Conservation (phyloP, 768 basidiomycete genomes). For the Boletus bicolor region DNA sequence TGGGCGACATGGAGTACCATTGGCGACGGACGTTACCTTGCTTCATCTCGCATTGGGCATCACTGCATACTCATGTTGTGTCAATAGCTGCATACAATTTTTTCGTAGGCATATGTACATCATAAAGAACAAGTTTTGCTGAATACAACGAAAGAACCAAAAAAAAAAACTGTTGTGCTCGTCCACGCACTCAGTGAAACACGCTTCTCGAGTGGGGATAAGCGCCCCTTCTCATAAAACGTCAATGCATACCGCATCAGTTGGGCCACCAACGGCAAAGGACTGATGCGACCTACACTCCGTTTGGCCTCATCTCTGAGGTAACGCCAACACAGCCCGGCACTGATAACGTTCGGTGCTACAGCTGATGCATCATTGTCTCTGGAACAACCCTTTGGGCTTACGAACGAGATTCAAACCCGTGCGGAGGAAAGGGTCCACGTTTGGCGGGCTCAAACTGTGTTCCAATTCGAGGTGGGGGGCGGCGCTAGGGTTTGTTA, state of each 20-base stretch:
- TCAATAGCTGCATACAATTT: constrained; percentile 35
- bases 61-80: constrained; percentile 36
- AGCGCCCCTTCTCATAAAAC: constrained; percentile 2
- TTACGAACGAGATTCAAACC: background rate
- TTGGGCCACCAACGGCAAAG: background rate
- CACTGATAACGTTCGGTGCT: constrained; percentile 11
- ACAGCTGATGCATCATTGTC: constrained; percentile 12
- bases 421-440: background rate
- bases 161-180: background rate
- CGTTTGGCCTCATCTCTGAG: constrained; percentile 6
- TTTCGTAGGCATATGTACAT: constrained; percentile 36
- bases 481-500: background rate
- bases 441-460: constrained; percentile 23
- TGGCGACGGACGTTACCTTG: constrained; percentile 19
- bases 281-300: background rate
- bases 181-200: constrained; percentile 5
- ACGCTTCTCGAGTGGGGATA: background rate
- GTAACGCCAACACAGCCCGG: constrained; percentile 16
- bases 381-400: constrained; percentile 1
- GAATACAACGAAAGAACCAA: constrained; percentile 18
- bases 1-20: constrained; percentile 25
- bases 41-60: constrained; percentile 31
- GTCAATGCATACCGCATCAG: constrained; percentile 3
- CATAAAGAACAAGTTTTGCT: constrained; percentile 30
- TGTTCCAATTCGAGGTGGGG: constrained; percentile 10